A percentile compares a stretch with the other conserved stretches of the same genome.
These are phyloP conservation scores for Nowakowskiella sp. DNA, from an alignment of 192 early-diverging fungal genomes.

Conservation along the genomic window DNA sequence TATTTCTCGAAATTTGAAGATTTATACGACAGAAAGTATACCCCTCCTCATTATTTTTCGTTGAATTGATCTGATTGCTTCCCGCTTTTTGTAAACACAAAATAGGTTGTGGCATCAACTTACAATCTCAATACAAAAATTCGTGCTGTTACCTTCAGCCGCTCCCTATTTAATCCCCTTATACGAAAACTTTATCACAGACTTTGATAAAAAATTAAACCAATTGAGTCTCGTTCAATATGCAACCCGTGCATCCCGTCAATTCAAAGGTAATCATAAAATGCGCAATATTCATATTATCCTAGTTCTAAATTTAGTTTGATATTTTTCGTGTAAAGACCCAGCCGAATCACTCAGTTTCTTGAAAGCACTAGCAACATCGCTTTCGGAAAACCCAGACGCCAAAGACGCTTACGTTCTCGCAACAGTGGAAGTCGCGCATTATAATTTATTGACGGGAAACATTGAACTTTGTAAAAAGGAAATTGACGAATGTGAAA, in stretches of 20 bases:
- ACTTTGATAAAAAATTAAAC: slow-evolving; percentile 95
- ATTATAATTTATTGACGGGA: slow-evolving; percentile 68
- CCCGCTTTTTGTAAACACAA: neutral
- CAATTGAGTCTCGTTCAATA: slow-evolving; percentile 81
- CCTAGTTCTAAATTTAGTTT: no score
- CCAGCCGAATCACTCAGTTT: slow-evolving; percentile 65
- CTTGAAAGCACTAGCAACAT: slow-evolving; percentile 57
- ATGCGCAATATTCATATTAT: neutral
- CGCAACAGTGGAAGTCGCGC: slow-evolving; percentile 78
- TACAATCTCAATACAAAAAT: slow-evolving; percentile 69
- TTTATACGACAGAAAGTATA: slow-evolving; percentile 89
- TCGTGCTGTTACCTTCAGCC: slow-evolving; percentile 71
- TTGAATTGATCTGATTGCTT: slow-evolving; percentile 4
- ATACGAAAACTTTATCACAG: slow-evolving; percentile 84
- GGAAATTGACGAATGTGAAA: slow-evolving; percentile 78
- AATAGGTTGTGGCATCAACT: slow-evolving; percentile 96
- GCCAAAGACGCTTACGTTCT: slow-evolving; percentile 76
- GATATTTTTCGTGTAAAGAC: slow-evolving; percentile 32
- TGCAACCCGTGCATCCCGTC: slow-evolving; percentile 65
- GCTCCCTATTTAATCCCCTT: slow-evolving; percentile 68
- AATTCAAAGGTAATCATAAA: slow-evolving; percentile 65
- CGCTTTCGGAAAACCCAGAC: slow-evolving; percentile 52
- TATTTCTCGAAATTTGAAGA: slow-evolving; percentile 83
- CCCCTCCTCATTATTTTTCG: slow-evolving; percentile 3
- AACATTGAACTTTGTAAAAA: slow-evolving; percentile 78